Conservation (phyloP, 2,329 filamentous ascomycete species). For the Sclerotinia glacialis region DNA sequence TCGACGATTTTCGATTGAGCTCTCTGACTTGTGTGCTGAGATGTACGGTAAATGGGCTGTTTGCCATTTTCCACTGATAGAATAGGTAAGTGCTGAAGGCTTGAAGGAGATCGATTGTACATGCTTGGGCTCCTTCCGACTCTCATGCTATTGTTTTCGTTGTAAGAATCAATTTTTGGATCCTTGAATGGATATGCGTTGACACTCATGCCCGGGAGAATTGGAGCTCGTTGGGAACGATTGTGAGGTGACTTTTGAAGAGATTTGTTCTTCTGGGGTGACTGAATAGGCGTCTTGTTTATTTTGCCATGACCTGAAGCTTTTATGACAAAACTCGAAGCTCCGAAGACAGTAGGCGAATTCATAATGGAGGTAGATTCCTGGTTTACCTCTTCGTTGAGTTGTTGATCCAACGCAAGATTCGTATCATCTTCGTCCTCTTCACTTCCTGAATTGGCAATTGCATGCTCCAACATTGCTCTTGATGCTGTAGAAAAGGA, state of each 20-base stretch:
- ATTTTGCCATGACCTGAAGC: not conserved
- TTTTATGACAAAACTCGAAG: not conserved
- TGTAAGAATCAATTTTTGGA: not conserved
- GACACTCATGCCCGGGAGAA: conserved; percentile 19
- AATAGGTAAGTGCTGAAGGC: not conserved
- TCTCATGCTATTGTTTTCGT: not conserved
- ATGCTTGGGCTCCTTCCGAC: not conserved
- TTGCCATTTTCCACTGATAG: not conserved
- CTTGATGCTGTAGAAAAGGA: conserved; percentile 29
- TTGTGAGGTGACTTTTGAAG: conserved; percentile 14
- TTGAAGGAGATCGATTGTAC: not conserved
- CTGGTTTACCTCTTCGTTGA: conserved; percentile 20
- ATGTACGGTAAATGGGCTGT: not conserved
- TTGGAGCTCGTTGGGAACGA: conserved; percentile 13
- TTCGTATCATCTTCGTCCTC: conserved; percentile 28
- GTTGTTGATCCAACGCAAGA: conserved; percentile 26
- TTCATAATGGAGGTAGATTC: conserved; percentile 14
- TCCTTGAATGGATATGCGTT: conserved; percentile 9
- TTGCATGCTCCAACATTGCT: conserved; percentile 24
- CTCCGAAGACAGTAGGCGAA: not conserved
- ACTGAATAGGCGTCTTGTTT: not conserved
- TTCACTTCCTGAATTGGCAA: conserved; percentile 20
- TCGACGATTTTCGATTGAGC: conserved; percentile 2
- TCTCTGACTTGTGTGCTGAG: not conserved
- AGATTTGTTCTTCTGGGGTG: not conserved